Conservation (phyloP, 192 early-diverging fungal genomes). For the Podila epigama region DNA sequence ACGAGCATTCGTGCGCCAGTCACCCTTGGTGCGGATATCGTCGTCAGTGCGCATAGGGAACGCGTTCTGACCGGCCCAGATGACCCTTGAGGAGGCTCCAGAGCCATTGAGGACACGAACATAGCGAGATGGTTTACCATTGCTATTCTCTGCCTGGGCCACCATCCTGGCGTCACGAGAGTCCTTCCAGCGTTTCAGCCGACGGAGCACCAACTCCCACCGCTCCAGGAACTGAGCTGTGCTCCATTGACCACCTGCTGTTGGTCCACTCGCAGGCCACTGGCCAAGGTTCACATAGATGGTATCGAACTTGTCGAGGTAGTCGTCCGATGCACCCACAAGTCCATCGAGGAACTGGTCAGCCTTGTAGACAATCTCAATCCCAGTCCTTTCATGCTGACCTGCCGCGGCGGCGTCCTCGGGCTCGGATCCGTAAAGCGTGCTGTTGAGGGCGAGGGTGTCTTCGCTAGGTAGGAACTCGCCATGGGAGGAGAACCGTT, state of each 20-base stretch:
- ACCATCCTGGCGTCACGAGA: constrained; percentile 4
- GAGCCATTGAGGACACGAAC: not conserved
- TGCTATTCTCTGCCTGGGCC: not conserved
- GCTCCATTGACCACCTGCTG: constrained; percentile 29
- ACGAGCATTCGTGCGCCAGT: constrained; percentile 35
- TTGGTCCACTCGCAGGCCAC: constrained; percentile 37
- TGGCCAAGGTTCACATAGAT: constrained; percentile 33
- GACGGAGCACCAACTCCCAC: constrained; percentile 9
- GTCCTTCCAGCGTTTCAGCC: constrained; percentile 17
- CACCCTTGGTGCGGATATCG: constrained; percentile 20
- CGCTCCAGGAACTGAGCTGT: constrained; percentile 26
- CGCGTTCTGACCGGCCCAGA: constrained; percentile 41
- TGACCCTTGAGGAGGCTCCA: constrained; percentile 4
- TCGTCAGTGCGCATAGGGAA: constrained; percentile 31
- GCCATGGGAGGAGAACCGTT: constrained; percentile 7
- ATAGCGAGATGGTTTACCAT: no score
- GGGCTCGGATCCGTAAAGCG: not conserved
- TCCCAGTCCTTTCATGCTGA: constrained; percentile 7
- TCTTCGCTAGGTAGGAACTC: constrained; percentile 7
- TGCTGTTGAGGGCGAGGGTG: not conserved
- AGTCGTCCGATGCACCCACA: constrained; percentile 8
- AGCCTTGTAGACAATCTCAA: constrained; percentile 25
- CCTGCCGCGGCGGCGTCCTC: not conserved
- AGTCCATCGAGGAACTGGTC: constrained; percentile 32
- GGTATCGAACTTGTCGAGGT: constrained; percentile 22